phyloP scores from a whole-genome alignment of 2,329 filamentous ascomycete species.

The Beauveria scarabaeidicola region DNA sequence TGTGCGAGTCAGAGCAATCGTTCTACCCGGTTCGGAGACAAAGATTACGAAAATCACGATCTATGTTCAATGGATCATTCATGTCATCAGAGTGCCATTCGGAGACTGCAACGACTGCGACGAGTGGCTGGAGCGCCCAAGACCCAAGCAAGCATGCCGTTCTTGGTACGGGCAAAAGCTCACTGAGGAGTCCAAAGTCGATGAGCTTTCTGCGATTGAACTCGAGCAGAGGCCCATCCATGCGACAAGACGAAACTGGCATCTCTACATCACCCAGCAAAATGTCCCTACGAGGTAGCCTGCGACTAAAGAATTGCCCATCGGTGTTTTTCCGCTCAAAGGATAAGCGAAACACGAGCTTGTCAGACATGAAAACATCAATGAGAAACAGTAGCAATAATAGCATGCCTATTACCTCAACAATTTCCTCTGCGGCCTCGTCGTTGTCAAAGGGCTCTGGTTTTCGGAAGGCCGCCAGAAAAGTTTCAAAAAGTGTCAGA shows the following conservation, averaged over 20 bases:
- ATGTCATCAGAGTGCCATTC: constrained; percentile 2
- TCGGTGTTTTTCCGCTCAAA: constrained; percentile 37
- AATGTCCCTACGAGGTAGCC: constrained; percentile 6
- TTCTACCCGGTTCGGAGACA: background rate
- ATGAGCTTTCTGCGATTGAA: constrained; percentile 40
- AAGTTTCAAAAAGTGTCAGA: constrained; percentile 54
- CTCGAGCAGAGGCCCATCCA: background rate
- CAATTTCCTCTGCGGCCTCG: constrained; percentile 19
- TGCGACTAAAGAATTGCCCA: constrained; percentile 30
- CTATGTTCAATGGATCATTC: constrained; percentile 37
- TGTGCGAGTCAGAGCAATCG: background rate
- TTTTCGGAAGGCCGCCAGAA: constrained; percentile 47
- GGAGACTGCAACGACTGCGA: background rate
- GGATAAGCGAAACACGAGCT: constrained; percentile 24
- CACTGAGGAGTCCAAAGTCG: constrained; percentile 42
- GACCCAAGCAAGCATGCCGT: background rate
- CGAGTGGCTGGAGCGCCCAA: background rate
- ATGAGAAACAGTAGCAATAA: constrained; percentile 38
- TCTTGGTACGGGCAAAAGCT: background rate
- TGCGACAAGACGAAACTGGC: background rate
- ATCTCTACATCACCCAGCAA: constrained; percentile 4
- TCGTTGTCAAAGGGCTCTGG: constrained; percentile 20
- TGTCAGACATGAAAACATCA: constrained; percentile 37
- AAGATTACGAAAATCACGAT: constrained; percentile 39
- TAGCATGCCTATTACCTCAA: constrained; percentile 26